Conservation (phyloP, 805 yeast species). For the Groenewaldozyma tartarivorans region DNA sequence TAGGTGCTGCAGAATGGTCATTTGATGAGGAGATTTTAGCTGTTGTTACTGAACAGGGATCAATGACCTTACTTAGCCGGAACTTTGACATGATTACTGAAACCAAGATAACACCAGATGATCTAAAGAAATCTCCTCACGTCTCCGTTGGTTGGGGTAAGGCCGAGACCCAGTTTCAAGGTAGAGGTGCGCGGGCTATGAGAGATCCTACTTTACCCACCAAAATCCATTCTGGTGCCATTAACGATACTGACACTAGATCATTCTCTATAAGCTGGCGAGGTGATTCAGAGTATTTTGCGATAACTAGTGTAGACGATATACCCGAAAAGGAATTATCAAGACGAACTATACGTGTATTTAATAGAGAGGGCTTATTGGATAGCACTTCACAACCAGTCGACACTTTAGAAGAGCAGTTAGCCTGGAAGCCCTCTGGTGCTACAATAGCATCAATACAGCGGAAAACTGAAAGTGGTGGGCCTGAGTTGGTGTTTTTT, state of each 20-base stretch:
- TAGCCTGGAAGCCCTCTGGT: conserved; percentile 91
- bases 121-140: conserved; percentile 63
- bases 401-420: conserved; percentile 61
- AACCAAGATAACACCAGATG: conserved; percentile 45
- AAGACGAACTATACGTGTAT: conserved; percentile 70
- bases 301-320: conserved; percentile 54
- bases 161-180: conserved; percentile 91
- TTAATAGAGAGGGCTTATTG: conserved; percentile 61
- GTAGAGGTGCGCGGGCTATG: conserved; percentile 69
- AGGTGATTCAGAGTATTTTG: conserved; percentile 84
- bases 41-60: conserved; percentile 47
- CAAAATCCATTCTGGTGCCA: conserved; percentile 57
- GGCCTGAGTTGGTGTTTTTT: conserved; percentile 47
- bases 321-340: conserved; percentile 31
- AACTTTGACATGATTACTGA: conserved; percentile 74
- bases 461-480: conserved; percentile 36
- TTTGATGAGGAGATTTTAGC: conserved; percentile 83
- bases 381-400: conserved; percentile 85
- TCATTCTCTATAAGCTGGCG: conserved; percentile 70
- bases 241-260: conserved; percentile 43
- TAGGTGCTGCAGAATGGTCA: conserved; percentile 73
- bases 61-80: conserved; percentile 57
- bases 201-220: conserved; percentile 85
- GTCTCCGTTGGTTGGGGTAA: conserved; percentile 99
- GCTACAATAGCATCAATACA: conserved; percentile 76